Base-by-base conservation (phyloP, 345 rosid species). In the Anastatica hierochuntica region DNA sequence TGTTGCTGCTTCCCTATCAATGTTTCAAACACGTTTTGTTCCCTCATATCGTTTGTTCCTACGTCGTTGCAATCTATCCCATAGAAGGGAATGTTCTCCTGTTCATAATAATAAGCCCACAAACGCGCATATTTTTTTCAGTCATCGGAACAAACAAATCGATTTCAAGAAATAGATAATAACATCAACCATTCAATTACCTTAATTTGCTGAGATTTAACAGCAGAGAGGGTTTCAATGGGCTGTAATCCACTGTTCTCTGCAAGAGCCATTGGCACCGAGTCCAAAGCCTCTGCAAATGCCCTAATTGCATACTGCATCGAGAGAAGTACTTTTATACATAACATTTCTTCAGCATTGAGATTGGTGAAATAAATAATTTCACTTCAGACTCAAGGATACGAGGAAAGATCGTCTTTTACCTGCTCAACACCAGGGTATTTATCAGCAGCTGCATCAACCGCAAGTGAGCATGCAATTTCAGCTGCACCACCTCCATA, bases 401-500 rank as follows among this genome's bases (percentile, higher is more conserved):
- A 38, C 10, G 39, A 3, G 17, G 6, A 14, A 42, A 10, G 6
- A 48, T 10, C 0, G 12, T 17, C 0, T 14, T 43, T 24, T 58
- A 81, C 99, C 87, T 92, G 99, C 71, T 88, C 95, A 11, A 88
- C 95, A n/a, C 95, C 97, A 2, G 97, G 85, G 74, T 85, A 72
- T 70, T 59, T 76, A 61, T 88, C 97, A n/a, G 95, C 90, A 49
- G 94, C 95, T 29, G 85, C 72, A 71, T 88, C 95, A 16, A 92
- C 99, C 0, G 94, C 84, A 57, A 88, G 42, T 43, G 99, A 85
- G 73, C 99, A 94, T 23, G 99, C 68, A 21, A 88, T 85, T 75
- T 92, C 99, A 42, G 97, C 84, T 11, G 99, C 76, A 34, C 99
- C 94, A 62, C 99, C 97, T 38, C 99, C 99, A 58, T 88, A 94